Percentiles rank a stretch among this genome's conserved stretches.
Evolutionary conservation across 2,329 filamentous ascomycete species (phyloP).

Genomic region (Fusarium nematophilum): DNA sequence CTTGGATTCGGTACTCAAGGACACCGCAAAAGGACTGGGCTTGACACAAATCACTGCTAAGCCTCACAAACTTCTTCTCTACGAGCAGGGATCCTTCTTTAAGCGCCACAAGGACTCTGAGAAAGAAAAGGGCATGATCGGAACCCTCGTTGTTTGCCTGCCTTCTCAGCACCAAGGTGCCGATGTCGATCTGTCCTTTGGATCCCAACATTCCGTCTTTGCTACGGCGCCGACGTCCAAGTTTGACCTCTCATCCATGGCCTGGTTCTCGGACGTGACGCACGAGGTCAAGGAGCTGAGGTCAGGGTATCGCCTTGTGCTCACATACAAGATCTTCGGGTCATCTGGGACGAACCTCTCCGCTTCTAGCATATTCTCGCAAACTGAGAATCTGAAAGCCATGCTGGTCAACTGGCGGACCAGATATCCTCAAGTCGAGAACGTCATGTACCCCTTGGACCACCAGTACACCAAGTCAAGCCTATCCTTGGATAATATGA

Average conservation of each 20-base stretch:
- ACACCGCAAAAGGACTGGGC: slow-evolving; percentile 8
- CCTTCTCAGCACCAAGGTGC: slow-evolving; percentile 24
- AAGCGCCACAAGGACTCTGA: slow-evolving; percentile 18
- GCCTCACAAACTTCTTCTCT: slow-evolving; percentile 24
- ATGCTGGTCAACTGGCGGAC: slow-evolving; percentile 6
- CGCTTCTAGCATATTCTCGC: neutral
- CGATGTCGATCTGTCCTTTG: slow-evolving; percentile 16
- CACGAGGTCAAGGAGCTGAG: slow-evolving; percentile 9
- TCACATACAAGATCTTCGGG: slow-evolving; percentile 29
- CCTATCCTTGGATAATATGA: slow-evolving; percentile 18
- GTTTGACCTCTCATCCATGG: slow-evolving; percentile 23
- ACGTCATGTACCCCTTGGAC: slow-evolving; percentile 16
- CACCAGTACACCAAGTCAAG: slow-evolving; percentile 21
- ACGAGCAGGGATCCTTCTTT: slow-evolving; percentile 28
- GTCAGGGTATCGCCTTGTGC: slow-evolving; percentile 24
- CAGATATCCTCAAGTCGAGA: neutral
- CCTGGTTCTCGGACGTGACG: slow-evolving; percentile 26
- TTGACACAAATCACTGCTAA: neutral
- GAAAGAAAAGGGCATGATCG: slow-evolving; percentile 14
- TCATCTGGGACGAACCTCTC: neutral
- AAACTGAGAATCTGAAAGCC: slow-evolving; percentile 2
- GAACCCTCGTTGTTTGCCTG: slow-evolving; percentile 18
- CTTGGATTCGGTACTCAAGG: neutral
- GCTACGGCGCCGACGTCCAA: slow-evolving; percentile 17
- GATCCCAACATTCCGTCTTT: neutral